A percentile compares a stretch with the other conserved stretches of the same genome.
Conservation (phyloP, 1,284 basidiomycete genomes). For the Malassezia globosa region DNA sequence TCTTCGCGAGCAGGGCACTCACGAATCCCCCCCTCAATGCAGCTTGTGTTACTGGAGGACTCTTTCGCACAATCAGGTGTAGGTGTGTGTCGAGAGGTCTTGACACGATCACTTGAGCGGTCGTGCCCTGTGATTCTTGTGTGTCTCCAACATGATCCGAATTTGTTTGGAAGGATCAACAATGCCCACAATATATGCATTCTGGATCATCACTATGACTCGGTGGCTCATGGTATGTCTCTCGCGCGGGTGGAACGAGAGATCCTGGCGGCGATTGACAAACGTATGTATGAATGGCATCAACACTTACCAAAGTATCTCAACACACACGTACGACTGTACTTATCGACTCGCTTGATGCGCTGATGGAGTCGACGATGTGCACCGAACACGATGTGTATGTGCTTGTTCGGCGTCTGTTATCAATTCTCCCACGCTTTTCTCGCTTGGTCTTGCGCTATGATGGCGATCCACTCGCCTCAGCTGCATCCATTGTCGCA, state of each 20-base stretch:
- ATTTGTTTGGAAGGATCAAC: slow-evolving; percentile 3
- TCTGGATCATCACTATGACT: slow-evolving; percentile 17
- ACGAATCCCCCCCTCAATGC: slow-evolving; percentile 15
- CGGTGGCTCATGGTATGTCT: slow-evolving; percentile 9
- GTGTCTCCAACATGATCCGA: slow-evolving; percentile 11
- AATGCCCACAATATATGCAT: slow-evolving; percentile 1
- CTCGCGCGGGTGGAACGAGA: neutral
- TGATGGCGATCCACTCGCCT: slow-evolving; percentile 17
- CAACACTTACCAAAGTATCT: too few relatives aligned
- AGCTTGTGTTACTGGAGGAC: slow-evolving; percentile 31
- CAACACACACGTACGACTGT: slow-evolving; percentile 18
- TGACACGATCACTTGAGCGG: slow-evolving; percentile 15
- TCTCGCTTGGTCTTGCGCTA: slow-evolving; percentile 25
- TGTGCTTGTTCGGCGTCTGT: slow-evolving; percentile 14
- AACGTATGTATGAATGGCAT: too few relatives aligned
- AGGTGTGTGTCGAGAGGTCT: slow-evolving; percentile 23
- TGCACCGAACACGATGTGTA: slow-evolving; percentile 11
- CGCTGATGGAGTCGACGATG: slow-evolving; percentile 17
- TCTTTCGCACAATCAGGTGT: slow-evolving; percentile 26
- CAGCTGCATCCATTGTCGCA: slow-evolving; percentile 16
- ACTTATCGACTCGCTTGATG: slow-evolving; percentile 31
- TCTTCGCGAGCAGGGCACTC: neutral
- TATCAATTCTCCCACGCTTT: slow-evolving; percentile 7
- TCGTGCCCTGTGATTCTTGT: slow-evolving; percentile 16
- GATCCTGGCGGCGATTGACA: neutral